Evolutionary conservation across 2,329 filamentous ascomycete genomes (phyloP), one percentile per base, ranked within the genome.

Genomic region (Nakataea oryzae): DNA sequence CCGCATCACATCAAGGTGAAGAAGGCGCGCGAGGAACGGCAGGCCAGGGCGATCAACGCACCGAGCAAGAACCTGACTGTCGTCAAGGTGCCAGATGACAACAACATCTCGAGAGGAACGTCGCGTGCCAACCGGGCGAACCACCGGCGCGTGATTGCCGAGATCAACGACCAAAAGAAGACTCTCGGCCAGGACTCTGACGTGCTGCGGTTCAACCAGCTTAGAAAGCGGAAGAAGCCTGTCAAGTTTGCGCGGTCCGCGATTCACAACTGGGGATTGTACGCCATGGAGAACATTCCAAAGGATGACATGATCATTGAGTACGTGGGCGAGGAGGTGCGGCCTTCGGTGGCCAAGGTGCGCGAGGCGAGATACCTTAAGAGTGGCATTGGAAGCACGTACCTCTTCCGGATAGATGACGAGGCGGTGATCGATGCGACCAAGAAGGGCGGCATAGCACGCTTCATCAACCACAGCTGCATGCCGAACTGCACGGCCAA

Each of bases 261-360:
- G 57, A 99, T 99, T 69, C 95, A 99, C 76, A 97, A 97, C 70
- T 99, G 95, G 95, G 95, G 95, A 30, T 78, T 99, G 30, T 99
- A 99, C 72, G 93, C 95, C 3, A 93, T 97, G 81, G 95, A 99
- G 76, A 95, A 96, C 71, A 99, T 99, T 66, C 85, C 89, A 64
- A 92, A 93, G 73, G 96, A 96, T 74, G 95, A 99, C 75, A 97
- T 99, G 92, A 99, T 99, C 73, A 99, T 99, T 71, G 95, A 99
- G 77, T 99, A 99, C 72, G 95, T 99, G 13, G 95, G 95, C 64
- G 95, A 99, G 77, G 95, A 96, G 74, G 92, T 99, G 50, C 86
- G 95, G 63, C 95, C 99, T 75, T 91, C 96, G 71, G 95, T 99
- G 64, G 93, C 95, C n/a, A 95, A 99, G 74, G 86, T 97, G 72